Conservation (phyloP, 257 asterid species). For the Ajuga chamaepitys region DNA sequence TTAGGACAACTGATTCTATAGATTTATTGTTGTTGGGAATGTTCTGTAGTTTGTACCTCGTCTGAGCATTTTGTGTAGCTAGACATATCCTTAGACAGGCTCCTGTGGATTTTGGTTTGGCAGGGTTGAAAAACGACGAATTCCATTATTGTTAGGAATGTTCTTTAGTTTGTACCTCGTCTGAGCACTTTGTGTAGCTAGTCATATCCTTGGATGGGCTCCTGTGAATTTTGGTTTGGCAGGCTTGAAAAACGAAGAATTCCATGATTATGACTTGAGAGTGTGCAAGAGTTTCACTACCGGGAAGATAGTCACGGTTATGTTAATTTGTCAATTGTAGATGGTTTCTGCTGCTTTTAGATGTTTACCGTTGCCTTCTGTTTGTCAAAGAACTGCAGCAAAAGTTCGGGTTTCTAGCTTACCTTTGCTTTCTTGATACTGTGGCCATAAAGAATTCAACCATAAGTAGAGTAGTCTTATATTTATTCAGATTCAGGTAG, state of each 20-base stretch:
- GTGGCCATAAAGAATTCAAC: background rate
- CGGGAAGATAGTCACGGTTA: background rate
- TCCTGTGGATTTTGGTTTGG: too few relatives aligned
- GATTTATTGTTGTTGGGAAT: too few relatives aligned
- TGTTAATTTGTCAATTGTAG: background rate
- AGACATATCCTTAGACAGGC: too few relatives aligned
- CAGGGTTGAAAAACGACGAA: background rate
- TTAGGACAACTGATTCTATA: too few relatives aligned
- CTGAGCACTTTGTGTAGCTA: background rate
- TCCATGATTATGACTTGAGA: background rate
- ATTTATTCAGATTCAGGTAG: background rate
- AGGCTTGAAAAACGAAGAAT: background rate
- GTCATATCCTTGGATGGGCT: background rate
- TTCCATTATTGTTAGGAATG: background rate
- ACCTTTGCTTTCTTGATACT: background rate
- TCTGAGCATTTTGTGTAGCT: conserved; percentile 2
- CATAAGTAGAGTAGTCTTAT: background rate
- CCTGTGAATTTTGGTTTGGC: background rate
- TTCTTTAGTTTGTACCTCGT: background rate
- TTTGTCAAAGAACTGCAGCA: background rate
- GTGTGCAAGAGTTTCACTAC: background rate
- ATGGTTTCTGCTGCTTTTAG: background rate
- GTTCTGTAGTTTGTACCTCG: background rate
- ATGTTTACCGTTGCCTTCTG: background rate
- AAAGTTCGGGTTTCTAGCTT: background rate